These are phyloP conservation scores for Aphanomyces cochlioides DNA, from an alignment of 352 stramenopile genomes.

Conservation along the genomic window DNA sequence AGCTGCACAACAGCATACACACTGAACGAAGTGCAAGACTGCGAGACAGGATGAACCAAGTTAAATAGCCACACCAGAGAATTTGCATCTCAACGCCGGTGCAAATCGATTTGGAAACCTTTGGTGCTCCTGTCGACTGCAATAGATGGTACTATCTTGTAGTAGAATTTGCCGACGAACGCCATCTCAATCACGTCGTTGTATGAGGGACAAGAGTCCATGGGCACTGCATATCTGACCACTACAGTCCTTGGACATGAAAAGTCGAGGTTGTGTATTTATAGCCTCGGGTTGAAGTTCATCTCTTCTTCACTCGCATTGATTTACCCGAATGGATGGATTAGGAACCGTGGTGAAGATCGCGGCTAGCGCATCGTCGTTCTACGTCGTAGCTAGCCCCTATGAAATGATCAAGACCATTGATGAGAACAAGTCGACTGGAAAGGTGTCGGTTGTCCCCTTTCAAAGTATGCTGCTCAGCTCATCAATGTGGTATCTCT, in stretches of 20 bases:
- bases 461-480: conserved; percentile 6
- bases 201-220: too few species aligned
- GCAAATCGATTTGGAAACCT: neutral
- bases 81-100: neutral
- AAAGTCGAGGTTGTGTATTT: neutral
- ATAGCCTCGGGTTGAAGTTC: conserved; percentile 1
- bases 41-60: too few species aligned
- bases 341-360: conserved; percentile 1
- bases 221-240: too few species aligned
- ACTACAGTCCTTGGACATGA: neutral
- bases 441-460: neutral
- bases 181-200: too few species aligned
- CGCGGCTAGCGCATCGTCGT: neutral
- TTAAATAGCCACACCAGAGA: neutral
- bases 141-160: neutral
- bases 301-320: neutral
- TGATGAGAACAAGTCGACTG: neutral
- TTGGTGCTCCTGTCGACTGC: neutral
- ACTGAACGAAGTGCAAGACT: too few species aligned
- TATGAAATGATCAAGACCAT: conserved; percentile 17
- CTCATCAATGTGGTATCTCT: conserved; percentile 6
- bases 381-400: conserved; percentile 3
- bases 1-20: too few species aligned
- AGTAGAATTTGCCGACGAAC: too few species aligned
- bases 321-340: neutral